Base-by-base conservation (phyloP, 371 early-diverging fungal species). In the Fennellomyces sp. region DNA sequence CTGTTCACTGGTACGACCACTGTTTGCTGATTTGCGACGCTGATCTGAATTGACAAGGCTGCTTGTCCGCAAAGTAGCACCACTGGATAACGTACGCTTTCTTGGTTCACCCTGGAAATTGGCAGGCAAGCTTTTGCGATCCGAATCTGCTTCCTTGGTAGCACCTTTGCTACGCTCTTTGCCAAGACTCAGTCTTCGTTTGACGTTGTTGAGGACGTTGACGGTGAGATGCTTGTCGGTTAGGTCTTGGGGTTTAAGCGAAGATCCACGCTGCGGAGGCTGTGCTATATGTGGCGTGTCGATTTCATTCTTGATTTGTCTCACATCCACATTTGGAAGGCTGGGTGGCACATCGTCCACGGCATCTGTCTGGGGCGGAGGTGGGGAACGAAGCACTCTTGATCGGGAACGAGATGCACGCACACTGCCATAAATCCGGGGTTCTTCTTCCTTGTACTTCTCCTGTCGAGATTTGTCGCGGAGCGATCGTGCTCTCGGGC, bases 161-260 rank as follows among this genome's bases (percentile, higher is more conserved):
- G 10, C n/a, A 5, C 5, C n/a, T 7, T 17, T 25, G 56, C 66
- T 39, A 59, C 72, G 61, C n/a, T 61, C 61, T 58, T 69, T 72
- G 7, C 69, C 65, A 15, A 71, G 51, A 35, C 72, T 75, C 0
- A 69, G 28, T 36, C 61, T 66, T 27, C 70, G 57, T 54, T 65
- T 70, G 31, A 57, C 50, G 15, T 64, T 60, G 52, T 13, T 56
- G 17, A 64, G 42, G 28, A 61, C 51, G 17, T 64, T 59, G 2
- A 42, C 61, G 8, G 65, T 61, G 42, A 52, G 26, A 52, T 28
- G 48, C 10, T 49, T 50, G 27, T 52, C 56, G 15, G 51, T 36
- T n/a, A n/a, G 8, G 4, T 57, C 23, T 8, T 19, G 17, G 39
- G n/a, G n/a, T n/a, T n/a, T n/a, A 15, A 59, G 41, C 23, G 36